Evolutionary conservation across 176 grass and related monocot genomes (phyloP).

Genomic region (Leersia perrieri): DNA sequence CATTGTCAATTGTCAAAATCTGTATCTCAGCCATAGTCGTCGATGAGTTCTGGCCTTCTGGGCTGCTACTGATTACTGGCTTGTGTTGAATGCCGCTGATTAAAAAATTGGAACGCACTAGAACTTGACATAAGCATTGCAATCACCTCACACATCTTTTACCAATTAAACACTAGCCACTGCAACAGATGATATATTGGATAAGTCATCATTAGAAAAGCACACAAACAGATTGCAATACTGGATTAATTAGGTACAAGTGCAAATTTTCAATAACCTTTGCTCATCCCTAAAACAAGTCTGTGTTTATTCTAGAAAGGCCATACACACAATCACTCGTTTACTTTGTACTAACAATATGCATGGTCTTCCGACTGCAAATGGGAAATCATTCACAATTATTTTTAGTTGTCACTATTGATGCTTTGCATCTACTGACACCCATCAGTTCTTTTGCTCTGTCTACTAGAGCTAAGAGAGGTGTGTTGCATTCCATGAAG

Average conservation of each 20-base stretch:
- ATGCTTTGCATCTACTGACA: background rate
- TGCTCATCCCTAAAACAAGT: background rate
- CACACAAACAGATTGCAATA: background rate
- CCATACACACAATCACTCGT: too few species aligned
- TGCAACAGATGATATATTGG: background rate
- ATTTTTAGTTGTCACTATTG: background rate
- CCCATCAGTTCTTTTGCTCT: background rate
- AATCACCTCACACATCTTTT: background rate
- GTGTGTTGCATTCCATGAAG: background rate
- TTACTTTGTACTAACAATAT: too few species aligned
- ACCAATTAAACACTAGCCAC: background rate
- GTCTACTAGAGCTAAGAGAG: background rate
- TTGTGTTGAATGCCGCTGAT: too few species aligned
- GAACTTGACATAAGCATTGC: background rate
- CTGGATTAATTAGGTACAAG: background rate
- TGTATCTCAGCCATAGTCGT: too few species aligned
- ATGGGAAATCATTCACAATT: background rate
- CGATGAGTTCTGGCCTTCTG: too few species aligned
- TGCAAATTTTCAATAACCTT: background rate
- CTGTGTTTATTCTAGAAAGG: too few species aligned
- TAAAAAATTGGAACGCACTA: background rate
- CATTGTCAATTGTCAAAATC: too few species aligned
- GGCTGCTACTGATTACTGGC: too few species aligned
- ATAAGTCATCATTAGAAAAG: background rate
- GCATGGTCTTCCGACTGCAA: background rate